Conservation (phyloP, 2,329 filamentous ascomycete species). For the Trichoderma atrobrunneum region DNA sequence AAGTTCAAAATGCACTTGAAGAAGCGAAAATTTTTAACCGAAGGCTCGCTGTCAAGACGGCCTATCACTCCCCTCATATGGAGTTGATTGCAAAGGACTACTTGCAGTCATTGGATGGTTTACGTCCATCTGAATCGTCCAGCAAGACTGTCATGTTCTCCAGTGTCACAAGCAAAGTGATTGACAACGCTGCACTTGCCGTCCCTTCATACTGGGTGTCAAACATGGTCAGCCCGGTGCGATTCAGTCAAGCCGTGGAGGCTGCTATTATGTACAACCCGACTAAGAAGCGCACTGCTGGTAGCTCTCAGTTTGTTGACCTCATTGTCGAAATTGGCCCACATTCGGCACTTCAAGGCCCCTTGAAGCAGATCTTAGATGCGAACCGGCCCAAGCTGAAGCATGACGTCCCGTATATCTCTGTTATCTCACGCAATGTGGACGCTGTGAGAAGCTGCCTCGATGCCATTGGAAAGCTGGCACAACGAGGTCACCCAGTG, state of each 20-base stretch:
- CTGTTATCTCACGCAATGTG: neutral
- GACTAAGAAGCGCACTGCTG: too few species aligned
- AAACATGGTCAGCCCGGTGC: conserved; percentile 26
- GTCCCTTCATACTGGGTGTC: conserved; percentile 33
- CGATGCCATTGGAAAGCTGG: neutral
- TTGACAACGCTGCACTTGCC: too few species aligned
- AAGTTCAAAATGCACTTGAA: conserved; percentile 21
- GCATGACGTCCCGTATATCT: neutral
- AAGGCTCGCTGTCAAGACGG: conserved; percentile 42
- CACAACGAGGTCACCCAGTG: neutral
- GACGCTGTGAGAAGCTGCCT: neutral
- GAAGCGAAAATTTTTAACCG: conserved; percentile 32
- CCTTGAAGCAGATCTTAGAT: conserved; percentile 21
- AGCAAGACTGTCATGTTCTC: too few species aligned
- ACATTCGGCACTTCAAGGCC: neutral
- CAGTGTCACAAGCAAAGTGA: too few species aligned
- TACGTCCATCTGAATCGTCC: too few species aligned
- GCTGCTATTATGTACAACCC: too few species aligned
- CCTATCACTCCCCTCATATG: conserved; percentile 53
- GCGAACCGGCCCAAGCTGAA: neutral
- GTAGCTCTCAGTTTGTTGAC: conserved; percentile 23
- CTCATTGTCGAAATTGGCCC: neutral
- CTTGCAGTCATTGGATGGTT: conserved; percentile 19
- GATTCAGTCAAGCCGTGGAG: too few species aligned
- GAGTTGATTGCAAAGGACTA: conserved; percentile 22